These are phyloP conservation scores for Eimeria praecox DNA, from an alignment of 169 alveolate species.

Conservation along the genomic window DNA sequence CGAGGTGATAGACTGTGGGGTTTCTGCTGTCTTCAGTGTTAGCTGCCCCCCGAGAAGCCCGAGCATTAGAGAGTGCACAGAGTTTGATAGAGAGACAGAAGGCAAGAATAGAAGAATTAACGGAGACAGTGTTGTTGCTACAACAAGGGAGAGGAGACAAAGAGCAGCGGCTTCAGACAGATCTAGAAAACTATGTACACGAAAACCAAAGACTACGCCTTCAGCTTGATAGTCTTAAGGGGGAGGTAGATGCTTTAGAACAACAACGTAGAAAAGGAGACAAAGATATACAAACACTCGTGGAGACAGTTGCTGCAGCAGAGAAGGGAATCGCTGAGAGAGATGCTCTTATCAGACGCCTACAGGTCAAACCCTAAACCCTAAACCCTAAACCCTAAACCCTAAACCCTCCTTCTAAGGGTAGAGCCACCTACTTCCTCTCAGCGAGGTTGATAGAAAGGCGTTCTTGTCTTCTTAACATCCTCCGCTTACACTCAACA, in stretches of 20 bases:
- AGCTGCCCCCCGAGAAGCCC: constrained; percentile 28
- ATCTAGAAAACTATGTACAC: background rate
- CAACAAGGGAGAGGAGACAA: background rate
- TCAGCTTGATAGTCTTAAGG: background rate
- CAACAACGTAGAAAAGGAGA: background rate
- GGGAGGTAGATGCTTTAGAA: background rate
- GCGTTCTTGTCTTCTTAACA: background rate
- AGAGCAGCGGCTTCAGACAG: background rate
- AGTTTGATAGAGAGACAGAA: constrained; percentile 16
- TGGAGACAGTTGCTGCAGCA: constrained; percentile 45
- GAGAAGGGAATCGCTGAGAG: constrained; percentile 43
- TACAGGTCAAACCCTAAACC: constrained; percentile 27
- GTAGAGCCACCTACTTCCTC: background rate
- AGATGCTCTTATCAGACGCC: background rate
- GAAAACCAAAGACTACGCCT: constrained; percentile 19
- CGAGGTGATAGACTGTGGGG: background rate
- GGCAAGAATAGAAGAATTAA: background rate
- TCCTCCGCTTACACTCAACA: background rate
- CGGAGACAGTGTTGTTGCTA: constrained; percentile 17
- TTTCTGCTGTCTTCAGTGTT: background rate
- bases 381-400: too few species aligned
- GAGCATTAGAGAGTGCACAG: constrained; percentile 31
- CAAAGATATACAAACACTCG: background rate
- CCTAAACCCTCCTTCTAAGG: background rate
- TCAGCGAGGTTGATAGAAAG: background rate